Conservation (phyloP, 208 protist species). For the Leishmania aethiopica region DNA sequence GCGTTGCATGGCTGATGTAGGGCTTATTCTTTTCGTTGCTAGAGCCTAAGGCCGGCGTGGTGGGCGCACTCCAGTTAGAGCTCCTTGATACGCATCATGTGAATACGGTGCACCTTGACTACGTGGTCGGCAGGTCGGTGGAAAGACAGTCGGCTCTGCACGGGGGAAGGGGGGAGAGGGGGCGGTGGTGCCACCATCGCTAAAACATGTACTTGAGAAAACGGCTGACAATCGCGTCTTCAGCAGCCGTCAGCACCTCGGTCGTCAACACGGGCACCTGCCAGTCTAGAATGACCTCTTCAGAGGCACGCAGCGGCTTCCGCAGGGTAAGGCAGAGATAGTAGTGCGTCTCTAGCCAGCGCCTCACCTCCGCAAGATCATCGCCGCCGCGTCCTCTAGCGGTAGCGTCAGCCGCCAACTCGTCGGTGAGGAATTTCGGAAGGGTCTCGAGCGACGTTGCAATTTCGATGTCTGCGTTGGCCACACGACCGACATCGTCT, state of each 20-base stretch:
- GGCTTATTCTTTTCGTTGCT: too few relatives aligned
- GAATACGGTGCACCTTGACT: background rate
- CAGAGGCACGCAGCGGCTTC: conserved; percentile 48
- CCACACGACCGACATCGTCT: conserved; percentile 35
- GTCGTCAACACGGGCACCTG: conserved; percentile 43
- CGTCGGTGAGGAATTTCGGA: conserved; percentile 64
- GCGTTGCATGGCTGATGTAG: background rate
- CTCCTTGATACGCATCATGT: background rate
- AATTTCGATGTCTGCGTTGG: conserved; percentile 76
- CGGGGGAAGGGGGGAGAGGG: background rate
- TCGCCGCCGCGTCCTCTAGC: conserved; percentile 27
- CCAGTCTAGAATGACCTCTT: conserved; percentile 83
- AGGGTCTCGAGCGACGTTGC: conserved; percentile 62
- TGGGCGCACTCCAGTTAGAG: background rate
- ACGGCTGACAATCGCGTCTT: conserved; percentile 58
- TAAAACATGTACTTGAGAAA: conserved; percentile 78
- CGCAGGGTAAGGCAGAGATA: conserved; percentile 68
- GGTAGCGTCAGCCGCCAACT: conserved; percentile 36
- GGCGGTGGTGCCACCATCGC: background rate
- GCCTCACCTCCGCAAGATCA: conserved; percentile 14
- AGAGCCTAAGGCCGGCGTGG: background rate
- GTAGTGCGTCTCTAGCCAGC: conserved; percentile 54
- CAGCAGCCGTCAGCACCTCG: conserved; percentile 35
- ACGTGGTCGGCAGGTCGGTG: background rate
- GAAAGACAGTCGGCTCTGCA: background rate